These are phyloP conservation scores for Cotoneaster glaucophyllus DNA, from an alignment of 306 rosid species.

Conservation along the genomic window DNA sequence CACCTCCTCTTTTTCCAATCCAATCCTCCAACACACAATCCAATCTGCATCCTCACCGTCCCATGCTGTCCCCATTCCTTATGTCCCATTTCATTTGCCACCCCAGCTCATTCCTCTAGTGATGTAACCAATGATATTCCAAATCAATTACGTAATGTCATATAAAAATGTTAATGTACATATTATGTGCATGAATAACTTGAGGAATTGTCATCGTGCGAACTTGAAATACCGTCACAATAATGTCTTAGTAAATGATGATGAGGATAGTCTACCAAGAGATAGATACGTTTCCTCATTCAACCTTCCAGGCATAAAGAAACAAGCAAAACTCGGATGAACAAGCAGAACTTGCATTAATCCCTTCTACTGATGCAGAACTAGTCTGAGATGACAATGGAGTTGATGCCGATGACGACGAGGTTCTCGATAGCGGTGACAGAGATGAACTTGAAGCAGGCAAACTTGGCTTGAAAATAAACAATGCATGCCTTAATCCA, in stretches of 20 bases:
- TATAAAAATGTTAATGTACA: too few relatives aligned
- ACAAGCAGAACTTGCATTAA: slow-evolving; percentile 43
- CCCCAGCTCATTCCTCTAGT: slow-evolving; percentile 29
- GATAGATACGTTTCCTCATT: slow-evolving; percentile 22
- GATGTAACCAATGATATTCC: not conserved
- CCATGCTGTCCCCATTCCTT: slow-evolving; percentile 24
- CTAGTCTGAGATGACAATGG: slow-evolving; percentile 45
- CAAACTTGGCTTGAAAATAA: slow-evolving; percentile 70
- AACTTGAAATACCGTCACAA: not conserved
- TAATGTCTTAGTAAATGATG: not conserved
- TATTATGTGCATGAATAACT: too few relatives aligned
- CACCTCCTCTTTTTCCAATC: slow-evolving; percentile 22
- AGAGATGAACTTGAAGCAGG: slow-evolving; percentile 26
- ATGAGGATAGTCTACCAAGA: not conserved
- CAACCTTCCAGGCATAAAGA: slow-evolving; percentile 89
- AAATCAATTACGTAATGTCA: not conserved
- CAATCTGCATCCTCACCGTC: slow-evolving; percentile 31
- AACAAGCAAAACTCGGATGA: slow-evolving; percentile 77
- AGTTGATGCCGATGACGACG: slow-evolving; percentile 39
- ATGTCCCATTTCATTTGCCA: slow-evolving; percentile 21
- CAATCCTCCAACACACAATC: slow-evolving; percentile 13
- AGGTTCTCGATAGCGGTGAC: slow-evolving; percentile 32
- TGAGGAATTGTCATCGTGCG: rapidly evolving
- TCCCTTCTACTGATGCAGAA: slow-evolving; percentile 51
- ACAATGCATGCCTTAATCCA: slow-evolving; percentile 79